Base-by-base conservation (phyloP, 2,329 filamentous ascomycete genomes). In the Rhytidhysteron rufulum region DNA sequence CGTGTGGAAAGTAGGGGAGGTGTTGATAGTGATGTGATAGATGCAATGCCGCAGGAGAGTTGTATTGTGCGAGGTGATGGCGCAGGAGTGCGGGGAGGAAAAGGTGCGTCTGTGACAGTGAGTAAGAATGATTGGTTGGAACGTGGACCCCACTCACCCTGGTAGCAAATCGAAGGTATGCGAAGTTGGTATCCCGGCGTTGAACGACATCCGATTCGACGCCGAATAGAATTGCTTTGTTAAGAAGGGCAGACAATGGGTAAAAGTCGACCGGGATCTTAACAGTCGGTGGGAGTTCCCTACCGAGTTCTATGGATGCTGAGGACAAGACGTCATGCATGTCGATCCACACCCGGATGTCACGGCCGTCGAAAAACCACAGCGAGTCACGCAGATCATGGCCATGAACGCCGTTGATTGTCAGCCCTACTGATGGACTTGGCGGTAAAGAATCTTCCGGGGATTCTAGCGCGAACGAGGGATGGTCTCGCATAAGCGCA, bases 191-290 rank as follows among this genome's bases (percentile, higher is more conserved):
- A 65, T 98, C 91, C 37, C 90, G 83, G 41, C 93, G 80, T 66
- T 97, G 91, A n/a, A 95, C 83, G 45, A 97, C 73, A 53, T 97
- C 93, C 1, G 90, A 84, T 60, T 98, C 93, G 10, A 97, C 81
- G 1, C 93, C 93, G 37, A 97, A 75, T 2, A 96, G 74, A 43
- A 97, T 88, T 1, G 88, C 91, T 63, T 96, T 96, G 43, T 83
- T 83, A n/a, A 95, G 71, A 4, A 96, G 70, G 3, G 91, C 80
- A 1, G 90, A 95, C 11, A 97, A 70, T 0, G 93, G 93, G 57
- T 97, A 97, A 64, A 97, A 98, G 63, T 98, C 93, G n/a, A 95
- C 74, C 0, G 85, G 78, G 40, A 97, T 80, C 18, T 83, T 79
- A 9, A 95, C 83, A 2, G 87, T 80, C 7, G 79, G 74, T 2